These are phyloP conservation scores for Boletus pseudopeckii DNA, from an alignment of 768 basidiomycete genomes.

Conservation along the genomic window DNA sequence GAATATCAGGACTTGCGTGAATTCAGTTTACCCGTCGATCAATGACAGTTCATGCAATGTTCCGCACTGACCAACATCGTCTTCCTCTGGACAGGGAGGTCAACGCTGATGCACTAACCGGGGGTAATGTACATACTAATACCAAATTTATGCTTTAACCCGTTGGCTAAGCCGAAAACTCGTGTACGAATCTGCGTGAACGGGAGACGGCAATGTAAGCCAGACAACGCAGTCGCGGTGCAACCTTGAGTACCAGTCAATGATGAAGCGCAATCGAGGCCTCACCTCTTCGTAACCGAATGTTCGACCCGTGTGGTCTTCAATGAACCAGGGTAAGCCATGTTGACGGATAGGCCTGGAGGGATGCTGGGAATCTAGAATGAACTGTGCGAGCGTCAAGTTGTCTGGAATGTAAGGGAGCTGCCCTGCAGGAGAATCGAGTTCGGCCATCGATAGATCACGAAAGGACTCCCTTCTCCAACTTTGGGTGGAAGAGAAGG, in stretches of 20 bases:
- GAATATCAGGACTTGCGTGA: conserved; percentile 51
- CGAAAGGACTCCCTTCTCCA: too few species aligned
- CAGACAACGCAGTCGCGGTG: not conserved
- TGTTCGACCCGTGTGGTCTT: conserved; percentile 37
- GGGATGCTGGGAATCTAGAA: conserved; percentile 35
- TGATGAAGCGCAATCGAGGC: not conserved
- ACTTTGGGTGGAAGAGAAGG: not conserved
- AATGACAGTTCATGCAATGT: too few species aligned
- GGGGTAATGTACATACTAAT: conserved; percentile 27
- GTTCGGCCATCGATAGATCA: conserved; percentile 22
- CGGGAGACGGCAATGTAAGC: not conserved
- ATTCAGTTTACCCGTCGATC: conserved; percentile 3
- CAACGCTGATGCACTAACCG: not conserved
- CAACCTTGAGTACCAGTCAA: not conserved
- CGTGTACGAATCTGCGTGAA: conserved; percentile 33
- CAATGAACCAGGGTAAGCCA: conserved; percentile 39
- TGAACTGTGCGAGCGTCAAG: conserved; percentile 37
- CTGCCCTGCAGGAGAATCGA: conserved; percentile 26
- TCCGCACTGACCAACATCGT: conserved; percentile 37
- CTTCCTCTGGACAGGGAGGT: conserved; percentile 28
- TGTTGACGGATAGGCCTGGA: conserved; percentile 24
- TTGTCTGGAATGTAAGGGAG: conserved; percentile 38
- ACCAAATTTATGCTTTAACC: conserved; percentile 31
- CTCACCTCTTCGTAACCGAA: conserved; percentile 37
- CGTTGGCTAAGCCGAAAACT: conserved; percentile 38